Evolutionary conservation across 129 eudicot genomes (phyloP).

Genomic region (Solidago caesia): DNA sequence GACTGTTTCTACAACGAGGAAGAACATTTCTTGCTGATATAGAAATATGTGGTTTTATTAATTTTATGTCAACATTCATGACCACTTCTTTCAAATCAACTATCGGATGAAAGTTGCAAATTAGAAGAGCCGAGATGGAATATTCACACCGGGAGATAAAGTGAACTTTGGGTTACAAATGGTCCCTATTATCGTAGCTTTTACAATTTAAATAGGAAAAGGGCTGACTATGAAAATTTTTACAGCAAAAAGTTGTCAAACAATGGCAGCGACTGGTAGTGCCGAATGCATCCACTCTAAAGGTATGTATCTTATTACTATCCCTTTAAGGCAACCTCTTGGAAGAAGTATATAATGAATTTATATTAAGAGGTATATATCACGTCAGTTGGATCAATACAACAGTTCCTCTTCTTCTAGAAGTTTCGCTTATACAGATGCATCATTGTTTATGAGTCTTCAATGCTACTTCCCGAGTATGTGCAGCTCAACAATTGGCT

Average conservation of each 20-base stretch:
- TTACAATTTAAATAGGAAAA: no score
- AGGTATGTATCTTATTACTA: constrained; percentile 48
- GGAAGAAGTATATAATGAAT: background rate
- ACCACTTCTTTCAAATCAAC: background rate
- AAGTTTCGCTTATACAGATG: no score
- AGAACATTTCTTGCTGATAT: constrained; percentile 19
- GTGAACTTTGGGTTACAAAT: background rate
- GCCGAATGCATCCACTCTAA: constrained; percentile 73
- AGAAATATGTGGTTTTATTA: background rate
- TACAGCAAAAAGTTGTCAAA: constrained; percentile 92
- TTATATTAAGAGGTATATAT: no score
- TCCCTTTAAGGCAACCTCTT: background rate
- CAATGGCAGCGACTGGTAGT: constrained; percentile 84
- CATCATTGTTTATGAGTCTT: no score
- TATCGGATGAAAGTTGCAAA: background rate
- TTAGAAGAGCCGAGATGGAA: background rate
- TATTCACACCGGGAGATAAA: background rate
- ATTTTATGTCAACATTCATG: background rate
- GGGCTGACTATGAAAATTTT: constrained; percentile 11
- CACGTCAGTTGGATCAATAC: no score
- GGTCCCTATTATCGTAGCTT: background rate
- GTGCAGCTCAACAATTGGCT: no score
- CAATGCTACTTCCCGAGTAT: no score
- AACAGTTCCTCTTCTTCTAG: no score
- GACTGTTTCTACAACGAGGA: constrained; percentile 87